phyloP scores from a whole-genome alignment of 2,329 filamentous ascomycete genomes.

The Botrytis hyacinthi region DNA sequence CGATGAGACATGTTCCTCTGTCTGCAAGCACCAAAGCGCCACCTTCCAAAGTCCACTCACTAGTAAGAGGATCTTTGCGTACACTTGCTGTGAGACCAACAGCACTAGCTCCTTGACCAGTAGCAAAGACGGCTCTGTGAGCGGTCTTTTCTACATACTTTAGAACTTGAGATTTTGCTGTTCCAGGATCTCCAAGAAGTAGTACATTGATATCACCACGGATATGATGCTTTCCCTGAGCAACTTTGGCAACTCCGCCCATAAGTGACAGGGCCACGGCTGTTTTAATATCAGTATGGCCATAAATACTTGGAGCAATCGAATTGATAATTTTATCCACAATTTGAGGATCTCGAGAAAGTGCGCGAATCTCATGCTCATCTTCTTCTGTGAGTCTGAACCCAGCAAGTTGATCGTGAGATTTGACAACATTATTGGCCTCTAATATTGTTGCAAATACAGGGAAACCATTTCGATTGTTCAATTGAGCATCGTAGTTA shows the following conservation, averaged over 20 bases:
- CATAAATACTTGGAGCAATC: conserved; percentile 96
- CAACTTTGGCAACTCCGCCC: conserved; percentile 87
- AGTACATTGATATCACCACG: conserved; percentile 98
- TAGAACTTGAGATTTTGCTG: conserved; percentile 93
- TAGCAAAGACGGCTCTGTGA: conserved; percentile 94
- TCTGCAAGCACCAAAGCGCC: conserved; percentile 94
- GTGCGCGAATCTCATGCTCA: conserved; percentile 80
- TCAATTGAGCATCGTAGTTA: conserved; percentile 95
- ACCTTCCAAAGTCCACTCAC: conserved; percentile 96
- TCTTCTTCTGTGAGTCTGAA: conserved; percentile 95
- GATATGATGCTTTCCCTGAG: conserved; percentile 85
- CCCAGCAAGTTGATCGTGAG: conserved; percentile 94
- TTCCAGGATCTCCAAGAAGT: conserved; percentile 93
- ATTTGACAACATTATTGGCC: conserved; percentile 95
- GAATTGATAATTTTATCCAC: conserved; percentile 90
- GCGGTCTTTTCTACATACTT: conserved; percentile 98
- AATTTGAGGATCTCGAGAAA: conserved; percentile 88
- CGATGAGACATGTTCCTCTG: conserved; percentile 90
- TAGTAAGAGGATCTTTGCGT: conserved; percentile 88
- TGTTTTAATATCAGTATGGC: conserved; percentile 95
- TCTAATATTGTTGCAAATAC: conserved; percentile 98
- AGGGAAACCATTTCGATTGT: conserved; percentile 98
- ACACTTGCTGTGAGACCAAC: conserved; percentile 98
- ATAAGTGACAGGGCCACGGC: conserved; percentile 92
- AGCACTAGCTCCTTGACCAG: conserved; percentile 92